A percentile compares a stretch with the other conserved stretches of the same genome.
Evolutionary conservation across 1,284 basidiomycete species (phyloP).

Genomic region (Malassezia globosa): DNA sequence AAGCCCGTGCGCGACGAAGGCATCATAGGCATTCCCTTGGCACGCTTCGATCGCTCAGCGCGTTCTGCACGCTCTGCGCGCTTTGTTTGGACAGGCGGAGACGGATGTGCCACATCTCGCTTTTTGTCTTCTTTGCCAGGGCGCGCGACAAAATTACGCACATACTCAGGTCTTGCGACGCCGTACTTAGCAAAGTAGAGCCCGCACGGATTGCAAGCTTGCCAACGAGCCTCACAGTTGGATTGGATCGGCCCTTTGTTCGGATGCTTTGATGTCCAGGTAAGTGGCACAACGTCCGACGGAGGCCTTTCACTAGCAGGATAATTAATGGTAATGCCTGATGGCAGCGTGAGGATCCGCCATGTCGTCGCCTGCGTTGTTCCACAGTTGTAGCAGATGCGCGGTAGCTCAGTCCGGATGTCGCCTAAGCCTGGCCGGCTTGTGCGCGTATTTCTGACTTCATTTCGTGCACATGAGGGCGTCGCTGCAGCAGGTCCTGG

Average conservation of each 20-base stretch:
- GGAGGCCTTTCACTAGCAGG: slow-evolving; percentile 25
- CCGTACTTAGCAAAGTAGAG: slow-evolving; percentile 35
- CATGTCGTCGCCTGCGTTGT: slow-evolving; percentile 23
- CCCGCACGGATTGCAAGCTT: slow-evolving; percentile 43
- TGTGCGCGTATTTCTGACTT: too few species aligned
- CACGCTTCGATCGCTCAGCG: background rate
- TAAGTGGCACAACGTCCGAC: slow-evolving; percentile 13
- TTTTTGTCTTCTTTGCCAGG: slow-evolving; percentile 8
- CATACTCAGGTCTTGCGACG: slow-evolving; percentile 29
- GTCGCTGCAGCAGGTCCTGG: background rate
- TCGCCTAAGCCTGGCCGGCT: background rate
- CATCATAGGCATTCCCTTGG: background rate
- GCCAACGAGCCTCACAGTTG: slow-evolving; percentile 26
- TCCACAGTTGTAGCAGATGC: slow-evolving; percentile 42
- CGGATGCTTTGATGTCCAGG: slow-evolving; percentile 11
- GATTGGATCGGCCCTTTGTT: slow-evolving; percentile 16
- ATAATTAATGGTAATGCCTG: slow-evolving; percentile 23
- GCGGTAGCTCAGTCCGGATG: slow-evolving; percentile 7
- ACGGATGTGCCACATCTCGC: background rate
- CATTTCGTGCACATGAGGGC: background rate
- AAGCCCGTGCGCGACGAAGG: background rate
- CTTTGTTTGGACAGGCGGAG: background rate
- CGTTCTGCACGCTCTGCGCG: background rate
- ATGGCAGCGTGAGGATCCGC: slow-evolving; percentile 28
- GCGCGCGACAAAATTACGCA: slow-evolving; percentile 19